Conservation (phyloP, 805 yeast species). For the Cyberlindnera euphorbiae region DNA sequence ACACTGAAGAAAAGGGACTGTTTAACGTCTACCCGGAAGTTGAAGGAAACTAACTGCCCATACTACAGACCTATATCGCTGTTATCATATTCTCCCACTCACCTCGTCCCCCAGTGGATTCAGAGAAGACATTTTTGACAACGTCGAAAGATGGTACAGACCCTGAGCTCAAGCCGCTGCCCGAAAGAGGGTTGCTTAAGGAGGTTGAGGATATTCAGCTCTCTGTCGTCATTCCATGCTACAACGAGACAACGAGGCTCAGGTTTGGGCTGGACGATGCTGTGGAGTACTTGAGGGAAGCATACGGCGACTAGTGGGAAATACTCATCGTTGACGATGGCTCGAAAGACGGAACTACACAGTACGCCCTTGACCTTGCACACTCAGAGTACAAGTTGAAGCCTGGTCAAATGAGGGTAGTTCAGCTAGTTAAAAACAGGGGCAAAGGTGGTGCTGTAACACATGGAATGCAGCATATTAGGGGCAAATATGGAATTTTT, state of each 20-base stretch:
- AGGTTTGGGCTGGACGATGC: conserved; percentile 69
- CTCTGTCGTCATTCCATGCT: conserved; percentile 90
- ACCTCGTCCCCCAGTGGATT: conserved; percentile 51
- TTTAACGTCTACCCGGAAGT: no score
- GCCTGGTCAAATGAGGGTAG: conserved; percentile 64
- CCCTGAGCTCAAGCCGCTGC: conserved; percentile 32
- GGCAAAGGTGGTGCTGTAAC: conserved; percentile 98
- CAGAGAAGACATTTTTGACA: conserved; percentile 50
- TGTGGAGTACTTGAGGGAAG: conserved; percentile 43
- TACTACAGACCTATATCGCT: conserved; percentile 14
- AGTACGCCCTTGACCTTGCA: conserved; percentile 62
- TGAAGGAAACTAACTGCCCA: no score
- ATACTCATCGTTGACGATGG: conserved; percentile 90
- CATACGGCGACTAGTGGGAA: conserved; percentile 51
- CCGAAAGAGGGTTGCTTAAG: conserved; percentile 14
- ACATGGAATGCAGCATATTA: conserved; percentile 75
- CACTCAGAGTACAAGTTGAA: conserved; percentile 36
- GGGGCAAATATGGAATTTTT: conserved; percentile 74
- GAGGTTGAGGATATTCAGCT: conserved; percentile 41
- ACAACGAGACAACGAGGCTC: conserved; percentile 75
- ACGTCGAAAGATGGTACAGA: conserved; percentile 26
- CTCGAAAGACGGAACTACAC: conserved; percentile 73
- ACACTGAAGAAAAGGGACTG: background rate
- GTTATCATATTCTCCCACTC: conserved; percentile 47
- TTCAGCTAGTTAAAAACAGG: conserved; percentile 68